A percentile compares a stretch with the other conserved stretches of the same genome.
These are phyloP conservation scores for Phaffomyces opuntiae DNA, from an alignment of 805 yeast species.

Conservation along the genomic window DNA sequence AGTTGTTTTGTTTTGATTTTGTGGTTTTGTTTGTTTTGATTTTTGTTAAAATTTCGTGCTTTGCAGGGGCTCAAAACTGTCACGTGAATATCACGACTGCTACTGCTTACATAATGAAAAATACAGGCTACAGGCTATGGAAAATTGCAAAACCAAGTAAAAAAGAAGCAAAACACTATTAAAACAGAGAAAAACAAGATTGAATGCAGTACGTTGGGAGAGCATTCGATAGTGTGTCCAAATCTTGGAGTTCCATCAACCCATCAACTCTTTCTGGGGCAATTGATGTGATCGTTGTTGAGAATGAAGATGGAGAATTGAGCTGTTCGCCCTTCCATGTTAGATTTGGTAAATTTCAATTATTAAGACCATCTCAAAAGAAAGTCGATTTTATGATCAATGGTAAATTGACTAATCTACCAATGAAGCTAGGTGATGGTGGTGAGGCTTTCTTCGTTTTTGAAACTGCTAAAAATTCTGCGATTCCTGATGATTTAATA, in stretches of 20 bases:
- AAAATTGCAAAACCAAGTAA: background rate
- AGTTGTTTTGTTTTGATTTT: background rate
- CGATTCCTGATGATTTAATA: conserved; percentile 68
- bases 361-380: conserved; percentile 90
- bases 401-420: conserved; percentile 71
- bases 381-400: conserved; percentile 86
- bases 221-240: conserved; percentile 90
- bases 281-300: conserved; percentile 91
- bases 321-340: conserved; percentile 96
- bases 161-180: background rate
- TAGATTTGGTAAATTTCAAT: conserved; percentile 89
- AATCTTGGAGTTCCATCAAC: conserved; percentile 94
- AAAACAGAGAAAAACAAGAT: background rate
- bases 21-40: background rate
- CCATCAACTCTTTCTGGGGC: conserved; percentile 97
- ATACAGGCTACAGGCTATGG: too few species aligned
- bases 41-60: background rate
- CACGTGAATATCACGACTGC: too few species aligned
- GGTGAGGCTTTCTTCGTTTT: conserved; percentile 98
- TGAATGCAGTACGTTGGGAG: conserved; percentile 93
- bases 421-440: conserved; percentile 95
- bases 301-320: conserved; percentile 69
- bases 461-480: conserved; percentile 57
- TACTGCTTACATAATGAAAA: too few species aligned
- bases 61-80: too few species aligned